A percentile compares a stretch with the other conserved stretches of the same genome.
Conservation (phyloP, 148 eudicot species). For the Rheum nobile region DNA sequence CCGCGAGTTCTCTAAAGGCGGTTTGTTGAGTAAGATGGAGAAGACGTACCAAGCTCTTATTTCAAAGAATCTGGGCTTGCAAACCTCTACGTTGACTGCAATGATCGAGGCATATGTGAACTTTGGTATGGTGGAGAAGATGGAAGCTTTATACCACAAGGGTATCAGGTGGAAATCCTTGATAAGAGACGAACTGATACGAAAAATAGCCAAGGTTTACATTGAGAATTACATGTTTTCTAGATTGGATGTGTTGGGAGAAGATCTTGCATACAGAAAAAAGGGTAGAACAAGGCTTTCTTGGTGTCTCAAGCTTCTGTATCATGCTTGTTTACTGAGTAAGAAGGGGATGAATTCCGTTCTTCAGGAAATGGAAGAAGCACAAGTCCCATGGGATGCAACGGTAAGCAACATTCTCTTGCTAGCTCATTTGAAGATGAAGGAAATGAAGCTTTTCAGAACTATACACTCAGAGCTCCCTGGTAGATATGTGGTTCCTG, state of each 20-base stretch:
- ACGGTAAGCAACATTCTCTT: conserved; percentile 24
- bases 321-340: conserved; percentile 24
- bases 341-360: conserved; percentile 26
- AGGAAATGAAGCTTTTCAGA: conserved; percentile 20
- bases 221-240: conserved; percentile 31
- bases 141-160: conserved; percentile 23
- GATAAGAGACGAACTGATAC: conserved; percentile 21
- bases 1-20: conserved; percentile 24
- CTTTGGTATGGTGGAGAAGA: conserved; percentile 29
- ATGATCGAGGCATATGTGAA: conserved; percentile 37
- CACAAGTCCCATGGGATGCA: conserved; percentile 20
- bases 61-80: conserved; percentile 23
- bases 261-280: conserved; percentile 19
- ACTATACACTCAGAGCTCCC: conserved; percentile 15
- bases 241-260: conserved; percentile 25
- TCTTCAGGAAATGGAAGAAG: conserved; percentile 24
- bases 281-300: conserved; percentile 22
- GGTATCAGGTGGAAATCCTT: conserved; percentile 15
- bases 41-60: conserved; percentile 19
- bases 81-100: conserved; percentile 26
- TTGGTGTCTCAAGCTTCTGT: conserved; percentile 28
- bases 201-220: conserved; percentile 31
- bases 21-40: conserved; percentile 33
- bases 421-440: conserved; percentile 23
- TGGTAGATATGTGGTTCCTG: conserved; percentile 23